Evolutionary conservation across 2,329 filamentous ascomycete species (phyloP).

Genomic region (Neophaeococcomyces mojaviensis): DNA sequence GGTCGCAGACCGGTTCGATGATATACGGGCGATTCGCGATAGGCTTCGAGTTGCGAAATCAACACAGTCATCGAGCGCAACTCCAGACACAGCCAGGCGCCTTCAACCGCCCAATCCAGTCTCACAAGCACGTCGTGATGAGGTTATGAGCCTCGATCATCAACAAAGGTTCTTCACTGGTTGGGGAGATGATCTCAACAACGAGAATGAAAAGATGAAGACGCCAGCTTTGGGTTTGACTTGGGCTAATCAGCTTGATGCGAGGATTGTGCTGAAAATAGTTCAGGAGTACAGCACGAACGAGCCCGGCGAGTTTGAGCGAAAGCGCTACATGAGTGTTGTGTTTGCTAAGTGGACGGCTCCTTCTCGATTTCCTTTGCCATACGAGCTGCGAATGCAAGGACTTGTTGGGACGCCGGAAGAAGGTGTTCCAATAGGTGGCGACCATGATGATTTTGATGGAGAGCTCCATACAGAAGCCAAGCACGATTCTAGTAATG

Average conservation of each 20-base stretch:
- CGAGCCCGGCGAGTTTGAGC: constrained; percentile 15
- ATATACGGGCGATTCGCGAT: constrained; percentile 3
- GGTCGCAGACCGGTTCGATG: constrained; percentile 76
- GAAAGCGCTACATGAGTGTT: constrained; percentile 74
- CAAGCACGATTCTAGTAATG: neutral
- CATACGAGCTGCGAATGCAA: constrained; percentile 17
- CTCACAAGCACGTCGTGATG: constrained; percentile 25
- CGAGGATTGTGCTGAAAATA: constrained; percentile 74
- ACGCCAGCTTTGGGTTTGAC: constrained; percentile 81
- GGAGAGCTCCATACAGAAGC: neutral
- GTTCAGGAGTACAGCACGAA: constrained; percentile 32
- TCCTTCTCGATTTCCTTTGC: constrained; percentile 11
- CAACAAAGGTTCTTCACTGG: constrained; percentile 94
- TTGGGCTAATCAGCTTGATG: constrained; percentile 83
- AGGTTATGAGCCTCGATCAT: constrained; percentile 68
- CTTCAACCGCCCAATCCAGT: neutral
- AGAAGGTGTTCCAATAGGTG: neutral
- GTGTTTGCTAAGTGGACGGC: constrained; percentile 75
- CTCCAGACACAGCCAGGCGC: neutral
- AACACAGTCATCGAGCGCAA: constrained; percentile 2
- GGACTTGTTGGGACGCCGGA: constrained; percentile 14
- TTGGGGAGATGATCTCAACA: constrained; percentile 64
- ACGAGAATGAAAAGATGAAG: constrained; percentile 46
- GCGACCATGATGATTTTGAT: constrained; percentile 14
- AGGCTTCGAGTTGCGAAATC: neutral